These are phyloP conservation scores for Penicillium paneum DNA, from an alignment of 2,329 filamentous ascomycete genomes.

Conservation along the genomic window DNA sequence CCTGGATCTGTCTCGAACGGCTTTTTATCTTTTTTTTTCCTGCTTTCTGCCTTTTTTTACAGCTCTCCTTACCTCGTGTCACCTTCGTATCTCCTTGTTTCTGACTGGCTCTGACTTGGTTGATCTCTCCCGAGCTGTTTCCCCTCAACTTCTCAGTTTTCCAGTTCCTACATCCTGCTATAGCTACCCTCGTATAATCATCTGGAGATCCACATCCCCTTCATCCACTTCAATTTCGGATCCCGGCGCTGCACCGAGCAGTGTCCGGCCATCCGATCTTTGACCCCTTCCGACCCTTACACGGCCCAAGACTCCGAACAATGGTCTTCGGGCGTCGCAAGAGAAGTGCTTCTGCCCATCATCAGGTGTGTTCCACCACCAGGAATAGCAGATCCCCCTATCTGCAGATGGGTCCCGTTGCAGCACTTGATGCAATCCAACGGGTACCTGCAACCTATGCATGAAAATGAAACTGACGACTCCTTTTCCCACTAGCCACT, in stretches of 20 bases:
- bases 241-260: constrained; percentile 24
- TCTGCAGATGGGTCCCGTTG: neutral
- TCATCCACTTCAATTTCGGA: constrained; percentile 16
- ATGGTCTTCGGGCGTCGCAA: constrained; percentile 42
- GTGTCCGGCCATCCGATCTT: constrained; percentile 21
- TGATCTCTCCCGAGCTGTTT: constrained; percentile 1
- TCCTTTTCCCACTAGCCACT: constrained; percentile 52
- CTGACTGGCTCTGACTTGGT: neutral
- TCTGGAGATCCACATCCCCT: constrained; percentile 9
- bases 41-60: neutral
- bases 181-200: constrained; percentile 3
- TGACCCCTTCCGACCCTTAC: neutral
- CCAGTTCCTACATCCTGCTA: neutral
- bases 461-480: constrained; percentile 12
- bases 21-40: constrained; percentile 1
- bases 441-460: constrained; percentile 9
- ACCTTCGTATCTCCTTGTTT: constrained; percentile 5
- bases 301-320: constrained; percentile 10
- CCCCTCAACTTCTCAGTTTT: constrained; percentile 5
- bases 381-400: neutral
- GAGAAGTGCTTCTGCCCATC: constrained; percentile 42
- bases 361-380: constrained; percentile 26
- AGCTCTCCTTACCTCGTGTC: neutral
- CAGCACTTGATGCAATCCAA: neutral
- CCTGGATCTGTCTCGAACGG: constrained; percentile 1